Conservation (phyloP, 805 yeast genomes). For the Candida coleopterorum region DNA sequence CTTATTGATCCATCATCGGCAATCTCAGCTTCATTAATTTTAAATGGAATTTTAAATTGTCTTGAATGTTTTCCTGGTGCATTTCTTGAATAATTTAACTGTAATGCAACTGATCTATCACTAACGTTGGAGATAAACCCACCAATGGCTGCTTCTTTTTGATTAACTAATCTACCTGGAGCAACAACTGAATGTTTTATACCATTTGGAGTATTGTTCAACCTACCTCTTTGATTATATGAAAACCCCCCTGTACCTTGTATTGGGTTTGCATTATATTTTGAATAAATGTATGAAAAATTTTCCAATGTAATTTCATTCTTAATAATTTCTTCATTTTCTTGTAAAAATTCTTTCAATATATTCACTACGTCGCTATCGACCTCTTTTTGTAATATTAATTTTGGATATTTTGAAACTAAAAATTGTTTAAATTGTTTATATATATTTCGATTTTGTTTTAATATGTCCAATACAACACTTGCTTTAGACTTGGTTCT, state of each 20-base stretch:
- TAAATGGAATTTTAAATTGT: conserved; percentile 41
- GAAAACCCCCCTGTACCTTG: conserved; percentile 77
- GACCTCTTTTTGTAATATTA: conserved; percentile 17
- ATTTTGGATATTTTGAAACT: conserved; percentile 43
- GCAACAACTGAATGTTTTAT: conserved; percentile 47
- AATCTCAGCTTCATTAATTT: conserved; percentile 35
- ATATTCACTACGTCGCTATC: conserved; percentile 16
- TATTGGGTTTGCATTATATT: conserved; percentile 18
- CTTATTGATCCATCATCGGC: conserved; percentile 33
- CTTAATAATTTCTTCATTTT: conserved; percentile 18
- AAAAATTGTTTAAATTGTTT: conserved; percentile 53
- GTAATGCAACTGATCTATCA: conserved; percentile 33
- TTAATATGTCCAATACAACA: conserved; percentile 30
- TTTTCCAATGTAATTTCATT: conserved; percentile 19
- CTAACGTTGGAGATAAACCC: conserved; percentile 37
- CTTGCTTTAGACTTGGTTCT: conserved; percentile 20
- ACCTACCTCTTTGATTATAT: conserved; percentile 63
- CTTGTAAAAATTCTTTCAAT: conserved; percentile 29
- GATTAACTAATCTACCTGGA: conserved; percentile 62
- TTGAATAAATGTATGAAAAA: conserved; percentile 17
- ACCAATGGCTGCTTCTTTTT: conserved; percentile 49
- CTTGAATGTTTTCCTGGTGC: conserved; percentile 38
- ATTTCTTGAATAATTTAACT: conserved; percentile 35
- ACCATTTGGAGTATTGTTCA: conserved; percentile 70
- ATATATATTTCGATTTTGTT: conserved; percentile 44